Evolutionary conservation across 192 early-diverging fungal genomes (phyloP).

Genomic region (Haplosporangium gracile): DNA sequence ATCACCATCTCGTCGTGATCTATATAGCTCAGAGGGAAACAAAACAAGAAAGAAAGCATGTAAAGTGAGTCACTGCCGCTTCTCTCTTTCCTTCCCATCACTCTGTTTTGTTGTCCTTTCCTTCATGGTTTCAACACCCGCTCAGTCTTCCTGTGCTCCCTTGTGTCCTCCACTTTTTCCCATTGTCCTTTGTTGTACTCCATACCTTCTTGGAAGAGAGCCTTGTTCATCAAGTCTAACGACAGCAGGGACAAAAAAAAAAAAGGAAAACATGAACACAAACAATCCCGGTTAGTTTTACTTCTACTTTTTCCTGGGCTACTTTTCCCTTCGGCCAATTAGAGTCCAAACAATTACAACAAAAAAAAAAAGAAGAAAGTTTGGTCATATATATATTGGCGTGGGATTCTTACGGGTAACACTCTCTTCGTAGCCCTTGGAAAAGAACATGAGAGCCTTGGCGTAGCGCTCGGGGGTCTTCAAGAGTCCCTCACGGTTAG

Average conservation of each 20-base stretch:
- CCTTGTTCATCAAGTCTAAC: constrained; percentile 55
- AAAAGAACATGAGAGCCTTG: constrained; percentile 98
- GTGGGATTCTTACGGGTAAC: constrained; percentile 70
- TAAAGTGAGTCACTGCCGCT: not conserved
- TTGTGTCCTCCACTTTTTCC: not conserved
- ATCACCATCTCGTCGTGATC: constrained; percentile 99
- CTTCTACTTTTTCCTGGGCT: not conserved
- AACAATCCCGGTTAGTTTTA: not conserved
- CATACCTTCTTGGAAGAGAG: constrained; percentile 56
- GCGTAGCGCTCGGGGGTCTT: constrained; percentile 98
- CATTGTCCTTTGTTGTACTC: no score
- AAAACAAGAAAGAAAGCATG: not conserved
- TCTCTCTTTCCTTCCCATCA: not conserved
- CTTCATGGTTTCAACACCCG: not conserved
- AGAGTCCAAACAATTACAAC: not conserved
- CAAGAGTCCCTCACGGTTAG: constrained; percentile 91
- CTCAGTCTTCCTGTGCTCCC: not conserved
- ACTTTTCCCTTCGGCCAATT: not conserved
- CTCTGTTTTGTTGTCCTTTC: not conserved
- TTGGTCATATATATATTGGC: not conserved
- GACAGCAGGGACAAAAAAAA: not conserved
- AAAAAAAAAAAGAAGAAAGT: not conserved
- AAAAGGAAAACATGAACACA: not conserved
- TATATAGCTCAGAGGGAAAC: constrained; percentile 15
- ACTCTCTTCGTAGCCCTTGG: constrained; percentile 96